A percentile compares a stretch with the other conserved stretches of the same genome.
These are phyloP conservation scores for Magnaporthiopsis poae DNA, from an alignment of 2,329 filamentous ascomycete genomes.

Conservation along the genomic window DNA sequence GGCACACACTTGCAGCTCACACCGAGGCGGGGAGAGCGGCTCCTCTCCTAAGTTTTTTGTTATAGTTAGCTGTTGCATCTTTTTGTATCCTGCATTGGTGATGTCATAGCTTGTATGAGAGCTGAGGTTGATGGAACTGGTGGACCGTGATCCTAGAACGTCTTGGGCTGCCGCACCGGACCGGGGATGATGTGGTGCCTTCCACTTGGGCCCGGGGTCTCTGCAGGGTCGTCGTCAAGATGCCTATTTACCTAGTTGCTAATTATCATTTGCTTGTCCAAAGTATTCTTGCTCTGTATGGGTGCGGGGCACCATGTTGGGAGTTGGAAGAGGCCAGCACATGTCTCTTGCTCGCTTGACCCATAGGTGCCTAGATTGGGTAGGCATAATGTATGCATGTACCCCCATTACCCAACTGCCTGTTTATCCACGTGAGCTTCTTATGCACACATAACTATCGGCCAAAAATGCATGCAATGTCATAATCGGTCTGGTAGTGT, in stretches of 20 bases:
- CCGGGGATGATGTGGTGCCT: too few species aligned
- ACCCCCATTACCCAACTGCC: too few species aligned
- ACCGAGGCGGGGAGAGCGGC: neutral
- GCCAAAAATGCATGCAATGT: too few species aligned
- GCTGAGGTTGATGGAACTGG: neutral
- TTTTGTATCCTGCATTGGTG: constrained; percentile 2
- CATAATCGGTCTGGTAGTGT: too few species aligned
- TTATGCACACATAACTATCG: too few species aligned
- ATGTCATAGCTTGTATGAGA: neutral
- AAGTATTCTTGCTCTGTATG: neutral
- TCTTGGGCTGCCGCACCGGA: neutral
- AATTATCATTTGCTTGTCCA: neutral
- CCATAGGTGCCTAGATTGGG: too few species aligned
- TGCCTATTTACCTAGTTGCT: neutral
- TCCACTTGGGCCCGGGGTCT: neutral
- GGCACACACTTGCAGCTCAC: neutral
- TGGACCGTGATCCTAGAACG: neutral
- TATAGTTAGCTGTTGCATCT: constrained; percentile 4
- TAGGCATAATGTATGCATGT: too few species aligned
- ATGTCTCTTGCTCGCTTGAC: too few species aligned
- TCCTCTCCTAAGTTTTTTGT: constrained; percentile 3
- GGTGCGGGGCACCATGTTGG: too few species aligned
- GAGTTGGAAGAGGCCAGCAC: too few species aligned
- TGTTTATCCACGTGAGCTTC: too few species aligned
- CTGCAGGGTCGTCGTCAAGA: neutral